Conservation (phyloP, 352 stramenopile species). For the Phytopythium delawarense region DNA sequence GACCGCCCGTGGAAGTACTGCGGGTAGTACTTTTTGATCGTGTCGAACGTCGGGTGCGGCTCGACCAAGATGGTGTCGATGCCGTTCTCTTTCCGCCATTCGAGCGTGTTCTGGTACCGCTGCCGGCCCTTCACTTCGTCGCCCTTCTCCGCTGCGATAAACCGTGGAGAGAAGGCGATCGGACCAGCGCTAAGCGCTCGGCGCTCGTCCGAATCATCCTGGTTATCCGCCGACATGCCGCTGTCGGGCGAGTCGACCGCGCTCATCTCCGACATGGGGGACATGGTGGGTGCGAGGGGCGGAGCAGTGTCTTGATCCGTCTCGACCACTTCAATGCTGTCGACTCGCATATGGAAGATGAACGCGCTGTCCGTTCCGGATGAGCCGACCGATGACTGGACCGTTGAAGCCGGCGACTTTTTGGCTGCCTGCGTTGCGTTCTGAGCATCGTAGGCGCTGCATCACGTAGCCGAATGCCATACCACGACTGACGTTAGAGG, state of each 20-base stretch:
- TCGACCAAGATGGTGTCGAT: conserved; percentile 87
- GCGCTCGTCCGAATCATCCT: conserved; percentile 11
- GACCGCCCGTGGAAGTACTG: conserved; percentile 88
- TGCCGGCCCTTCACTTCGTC: conserved; percentile 75
- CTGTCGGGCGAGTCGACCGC: conserved; percentile 8
- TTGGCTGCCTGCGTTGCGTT: conserved; percentile 11
- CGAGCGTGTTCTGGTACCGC: conserved; percentile 69
- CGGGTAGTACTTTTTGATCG: conserved; percentile 91
- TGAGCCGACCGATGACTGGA: conserved; percentile 15
- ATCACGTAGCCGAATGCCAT: conserved; percentile 2
- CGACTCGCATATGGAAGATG: conserved; percentile 49
- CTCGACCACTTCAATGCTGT: conserved; percentile 67
- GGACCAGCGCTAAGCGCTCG: conserved; percentile 49
- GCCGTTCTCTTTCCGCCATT: conserved; percentile 83
- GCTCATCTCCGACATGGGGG: conserved; percentile 18
- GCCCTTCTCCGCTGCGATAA: conserved; percentile 82
- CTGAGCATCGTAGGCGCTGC: conserved; percentile 32
- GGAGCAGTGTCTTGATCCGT: conserved; percentile 41
- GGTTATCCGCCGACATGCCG: conserved; percentile 5
- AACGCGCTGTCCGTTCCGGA: conserved; percentile 22
- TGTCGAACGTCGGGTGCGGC: conserved; percentile 75
- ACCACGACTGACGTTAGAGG: background rate
- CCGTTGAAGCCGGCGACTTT: conserved; percentile 12
- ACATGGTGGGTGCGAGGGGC: conserved; percentile 15
- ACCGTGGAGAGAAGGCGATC: conserved; percentile 71